Evolutionary conservation across 768 basidiomycete genomes (phyloP).

Genomic region (Russula sp.): DNA sequence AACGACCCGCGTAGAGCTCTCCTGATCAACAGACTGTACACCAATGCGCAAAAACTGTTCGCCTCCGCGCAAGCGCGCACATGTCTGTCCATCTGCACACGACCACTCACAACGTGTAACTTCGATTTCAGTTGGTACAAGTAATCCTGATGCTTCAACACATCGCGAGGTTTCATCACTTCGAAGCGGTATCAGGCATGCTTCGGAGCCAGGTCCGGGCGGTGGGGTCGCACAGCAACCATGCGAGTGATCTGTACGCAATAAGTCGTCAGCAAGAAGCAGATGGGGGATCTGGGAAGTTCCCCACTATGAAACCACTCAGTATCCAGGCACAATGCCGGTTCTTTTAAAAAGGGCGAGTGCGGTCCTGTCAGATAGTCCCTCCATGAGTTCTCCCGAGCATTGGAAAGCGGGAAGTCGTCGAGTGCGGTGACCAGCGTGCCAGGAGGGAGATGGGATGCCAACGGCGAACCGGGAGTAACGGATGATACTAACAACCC

Average conservation of each 20-base stretch:
- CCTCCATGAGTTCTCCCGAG: conserved; percentile 45
- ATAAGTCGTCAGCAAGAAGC: conserved; percentile 18
- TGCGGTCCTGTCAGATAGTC: conserved; percentile 40
- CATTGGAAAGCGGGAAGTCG: conserved; percentile 49
- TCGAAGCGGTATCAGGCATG: conserved; percentile 46
- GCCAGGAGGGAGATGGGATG: conserved; percentile 53
- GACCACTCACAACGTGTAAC: conserved; percentile 44
- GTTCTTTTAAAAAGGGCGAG: conserved; percentile 12
- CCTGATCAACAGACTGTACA: conserved; percentile 38
- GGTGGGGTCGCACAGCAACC: conserved; percentile 31
- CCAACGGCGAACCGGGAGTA: conserved; percentile 58
- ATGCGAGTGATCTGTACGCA: conserved; percentile 34
- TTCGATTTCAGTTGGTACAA: conserved; percentile 34
- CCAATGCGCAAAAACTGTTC: conserved; percentile 55
- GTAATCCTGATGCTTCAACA: conserved; percentile 55
- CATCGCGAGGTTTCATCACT: conserved; percentile 42
- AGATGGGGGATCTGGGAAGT: neutral
- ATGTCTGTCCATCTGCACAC: conserved; percentile 46
- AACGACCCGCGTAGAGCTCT: conserved; percentile 39
- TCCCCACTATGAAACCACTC: conserved; percentile 37
- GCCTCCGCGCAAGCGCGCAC: conserved; percentile 50
- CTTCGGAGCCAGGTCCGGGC: conserved; percentile 10
- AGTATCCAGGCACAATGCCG: conserved; percentile 27
- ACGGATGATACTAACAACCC: conserved; percentile 59
- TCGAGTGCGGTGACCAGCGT: conserved; percentile 64